Evolutionary conservation across 2,329 filamentous ascomycete species (phyloP).

Genomic region (Monosporascus sp.): DNA sequence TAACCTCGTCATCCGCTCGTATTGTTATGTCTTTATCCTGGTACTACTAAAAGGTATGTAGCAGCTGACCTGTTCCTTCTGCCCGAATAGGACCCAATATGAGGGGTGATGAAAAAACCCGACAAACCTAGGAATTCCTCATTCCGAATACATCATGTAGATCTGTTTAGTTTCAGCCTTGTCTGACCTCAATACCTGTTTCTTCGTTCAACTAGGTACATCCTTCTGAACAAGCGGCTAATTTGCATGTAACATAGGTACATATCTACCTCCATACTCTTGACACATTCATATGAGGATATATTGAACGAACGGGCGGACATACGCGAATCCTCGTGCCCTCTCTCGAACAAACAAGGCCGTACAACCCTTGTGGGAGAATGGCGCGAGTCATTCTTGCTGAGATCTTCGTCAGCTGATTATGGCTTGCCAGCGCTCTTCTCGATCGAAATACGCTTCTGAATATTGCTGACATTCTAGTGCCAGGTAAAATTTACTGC

Average conservation of each 20-base stretch:
- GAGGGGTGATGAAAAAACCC: constrained; percentile 54
- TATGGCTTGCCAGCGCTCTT: constrained; percentile 22
- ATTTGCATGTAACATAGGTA: constrained; percentile 39
- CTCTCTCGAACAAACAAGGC: constrained; percentile 47
- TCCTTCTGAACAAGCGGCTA: constrained; percentile 26
- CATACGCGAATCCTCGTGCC: constrained; percentile 53
- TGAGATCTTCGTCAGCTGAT: constrained; percentile 63
- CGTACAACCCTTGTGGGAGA: constrained; percentile 58
- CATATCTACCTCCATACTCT: constrained; percentile 13
- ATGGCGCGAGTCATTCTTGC: constrained; percentile 49
- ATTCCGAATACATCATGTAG: constrained; percentile 62
- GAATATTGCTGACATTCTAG: constrained; percentile 18
- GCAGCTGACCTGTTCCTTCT: constrained; percentile 6
- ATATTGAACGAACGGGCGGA: constrained; percentile 66
- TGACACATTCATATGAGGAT: constrained; percentile 46
- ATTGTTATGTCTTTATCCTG: not conserved
- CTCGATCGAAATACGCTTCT: constrained; percentile 15
- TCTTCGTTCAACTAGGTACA: constrained; percentile 15
- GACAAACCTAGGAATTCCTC: constrained; percentile 62
- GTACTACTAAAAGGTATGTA: constrained; percentile 40
- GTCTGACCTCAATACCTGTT: constrained; percentile 45
- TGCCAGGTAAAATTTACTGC: constrained; percentile 21
- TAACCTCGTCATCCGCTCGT: not conserved
- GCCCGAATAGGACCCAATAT: constrained; percentile 16
- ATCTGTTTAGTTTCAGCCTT: constrained; percentile 65